These are phyloP conservation scores for Colletotrichum musicola DNA, from an alignment of 2,329 filamentous ascomycete genomes.

Conservation along the genomic window DNA sequence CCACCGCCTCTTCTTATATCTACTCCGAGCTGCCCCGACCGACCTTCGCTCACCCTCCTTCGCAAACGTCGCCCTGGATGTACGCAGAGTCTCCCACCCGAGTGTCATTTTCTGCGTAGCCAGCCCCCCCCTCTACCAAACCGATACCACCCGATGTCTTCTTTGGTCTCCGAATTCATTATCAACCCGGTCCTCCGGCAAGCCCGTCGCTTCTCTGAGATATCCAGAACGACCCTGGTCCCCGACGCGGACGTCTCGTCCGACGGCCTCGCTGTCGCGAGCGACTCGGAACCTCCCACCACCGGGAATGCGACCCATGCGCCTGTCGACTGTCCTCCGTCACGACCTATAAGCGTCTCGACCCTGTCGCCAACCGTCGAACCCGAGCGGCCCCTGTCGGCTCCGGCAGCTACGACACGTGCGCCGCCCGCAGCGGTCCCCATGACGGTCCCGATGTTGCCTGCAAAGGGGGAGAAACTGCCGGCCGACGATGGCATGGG, in stretches of 20 bases:
- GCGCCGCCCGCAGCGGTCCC: conserved; percentile 9
- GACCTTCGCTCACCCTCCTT: conserved; percentile 11
- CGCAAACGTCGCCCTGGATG: conserved; percentile 26
- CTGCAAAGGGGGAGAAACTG: conserved; percentile 50
- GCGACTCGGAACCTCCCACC: conserved; percentile 43
- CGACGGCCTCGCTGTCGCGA: conserved; percentile 42
- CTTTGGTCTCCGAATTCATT: conserved; percentile 73
- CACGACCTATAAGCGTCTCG: conserved; percentile 49
- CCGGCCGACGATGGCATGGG: conserved; percentile 87
- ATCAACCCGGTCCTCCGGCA: conserved; percentile 76
- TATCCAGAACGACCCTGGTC: conserved; percentile 55
- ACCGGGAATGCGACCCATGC: conserved; percentile 40
- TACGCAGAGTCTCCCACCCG: conserved; percentile 23
- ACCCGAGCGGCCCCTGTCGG: conserved; percentile 35
- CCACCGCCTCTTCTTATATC: conserved; percentile 29
- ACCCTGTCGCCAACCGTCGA: conserved; percentile 47
- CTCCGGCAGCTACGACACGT: conserved; percentile 15
- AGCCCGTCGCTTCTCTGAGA: conserved; percentile 72
- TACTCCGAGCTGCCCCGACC: conserved; percentile 17
- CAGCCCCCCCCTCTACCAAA: conserved; percentile 13
- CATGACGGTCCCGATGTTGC: conserved; percentile 18
- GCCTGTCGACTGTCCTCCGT: conserved; percentile 44
- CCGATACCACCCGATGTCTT: conserved; percentile 64
- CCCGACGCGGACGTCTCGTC: conserved; percentile 49
- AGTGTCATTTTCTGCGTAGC: conserved; percentile 22